These are phyloP conservation scores for Geopyxis carbonaria DNA, from an alignment of 495 filamentous ascomycete species.

Conservation along the genomic window DNA sequence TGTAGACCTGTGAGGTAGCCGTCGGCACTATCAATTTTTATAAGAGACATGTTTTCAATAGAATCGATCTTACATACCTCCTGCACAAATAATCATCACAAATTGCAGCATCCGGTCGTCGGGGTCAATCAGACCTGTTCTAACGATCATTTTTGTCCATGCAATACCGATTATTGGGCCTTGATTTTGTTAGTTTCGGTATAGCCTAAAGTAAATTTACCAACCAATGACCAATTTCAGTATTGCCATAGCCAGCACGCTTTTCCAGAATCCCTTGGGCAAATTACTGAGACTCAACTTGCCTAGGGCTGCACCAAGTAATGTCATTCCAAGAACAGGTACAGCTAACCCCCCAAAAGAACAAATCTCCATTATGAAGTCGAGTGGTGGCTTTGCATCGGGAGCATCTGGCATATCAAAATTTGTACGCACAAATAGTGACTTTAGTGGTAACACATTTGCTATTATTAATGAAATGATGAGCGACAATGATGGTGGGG, in stretches of 20 bases:
- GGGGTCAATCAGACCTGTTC: conserved; percentile 12
- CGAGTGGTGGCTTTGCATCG: conserved; percentile 18
- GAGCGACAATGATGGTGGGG: conserved; percentile 15
- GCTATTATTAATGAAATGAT: conserved; percentile 17
- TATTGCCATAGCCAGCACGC: conserved; percentile 16
- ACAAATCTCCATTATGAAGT: conserved; percentile 22
- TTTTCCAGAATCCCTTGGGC: conserved; percentile 24
- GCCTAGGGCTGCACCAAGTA: conserved; percentile 18
- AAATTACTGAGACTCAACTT: conserved; percentile 15
- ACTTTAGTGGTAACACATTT: conserved; percentile 17
- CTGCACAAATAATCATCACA: conserved; percentile 19
- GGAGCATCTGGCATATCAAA: conserved; percentile 16
- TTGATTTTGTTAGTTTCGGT: conserved; percentile 5
- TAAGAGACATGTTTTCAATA: not conserved
- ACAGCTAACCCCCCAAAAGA: conserved; percentile 14
- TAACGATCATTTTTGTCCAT: conserved; percentile 16
- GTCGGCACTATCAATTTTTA: conserved; percentile 14
- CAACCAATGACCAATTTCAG: conserved; percentile 22
- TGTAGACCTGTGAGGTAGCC: conserved; percentile 21
- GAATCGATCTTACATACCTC: conserved; percentile 14
- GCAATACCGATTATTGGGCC: conserved; percentile 23
- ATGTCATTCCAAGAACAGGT: conserved; percentile 16
- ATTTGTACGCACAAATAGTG: conserved; percentile 12
- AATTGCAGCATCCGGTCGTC: conserved; percentile 22
- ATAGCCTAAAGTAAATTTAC: not conserved